Percentiles rank a stretch among this genome's conserved stretches.
phyloP scores from a whole-genome alignment of 2,329 filamentous ascomycete genomes.

The Alternaria metachromatica region DNA sequence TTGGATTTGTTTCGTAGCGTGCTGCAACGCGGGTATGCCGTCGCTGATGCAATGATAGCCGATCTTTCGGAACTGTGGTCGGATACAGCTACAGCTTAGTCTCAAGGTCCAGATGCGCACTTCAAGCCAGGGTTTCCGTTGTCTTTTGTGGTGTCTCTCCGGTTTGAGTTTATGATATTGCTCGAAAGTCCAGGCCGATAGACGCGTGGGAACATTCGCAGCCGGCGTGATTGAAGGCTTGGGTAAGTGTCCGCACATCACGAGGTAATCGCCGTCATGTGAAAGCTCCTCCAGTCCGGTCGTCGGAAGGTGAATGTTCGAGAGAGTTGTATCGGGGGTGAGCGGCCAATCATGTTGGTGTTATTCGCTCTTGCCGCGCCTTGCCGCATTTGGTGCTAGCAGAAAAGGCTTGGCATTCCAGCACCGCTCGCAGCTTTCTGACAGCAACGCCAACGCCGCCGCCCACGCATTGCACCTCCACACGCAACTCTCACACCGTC shows the following conservation, averaged over 20 bases:
- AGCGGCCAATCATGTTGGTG: not conserved
- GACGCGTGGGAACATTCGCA: not conserved
- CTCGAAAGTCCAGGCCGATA: not conserved
- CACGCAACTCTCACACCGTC: slow-evolving; percentile 19
- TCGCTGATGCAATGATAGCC: slow-evolving; percentile 20
- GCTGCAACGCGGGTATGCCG: slow-evolving; percentile 23
- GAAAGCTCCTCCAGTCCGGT: not conserved
- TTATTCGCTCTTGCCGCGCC: not conserved
- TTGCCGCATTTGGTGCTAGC: slow-evolving; percentile 1
- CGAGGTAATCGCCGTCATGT: not conserved
- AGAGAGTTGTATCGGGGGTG: not conserved
- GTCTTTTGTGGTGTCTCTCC: not conserved
- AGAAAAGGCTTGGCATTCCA: slow-evolving; percentile 14
- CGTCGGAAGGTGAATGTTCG: not conserved
- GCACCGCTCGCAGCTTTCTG: slow-evolving; percentile 23
- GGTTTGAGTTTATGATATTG: not conserved
- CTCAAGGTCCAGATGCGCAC: not conserved
- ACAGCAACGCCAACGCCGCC: slow-evolving; percentile 22
- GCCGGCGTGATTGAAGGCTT: not conserved
- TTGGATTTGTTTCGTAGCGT: slow-evolving; percentile 17
- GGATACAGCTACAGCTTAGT: not conserved
- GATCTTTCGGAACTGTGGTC: slow-evolving; percentile 26
- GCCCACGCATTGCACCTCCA: slow-evolving; percentile 27
- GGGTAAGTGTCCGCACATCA: not conserved
- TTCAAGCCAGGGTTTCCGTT: not conserved